These are phyloP conservation scores for Plasmodium knowlesi DNA, from an alignment of 169 alveolate species.

Conservation along the genomic window DNA sequence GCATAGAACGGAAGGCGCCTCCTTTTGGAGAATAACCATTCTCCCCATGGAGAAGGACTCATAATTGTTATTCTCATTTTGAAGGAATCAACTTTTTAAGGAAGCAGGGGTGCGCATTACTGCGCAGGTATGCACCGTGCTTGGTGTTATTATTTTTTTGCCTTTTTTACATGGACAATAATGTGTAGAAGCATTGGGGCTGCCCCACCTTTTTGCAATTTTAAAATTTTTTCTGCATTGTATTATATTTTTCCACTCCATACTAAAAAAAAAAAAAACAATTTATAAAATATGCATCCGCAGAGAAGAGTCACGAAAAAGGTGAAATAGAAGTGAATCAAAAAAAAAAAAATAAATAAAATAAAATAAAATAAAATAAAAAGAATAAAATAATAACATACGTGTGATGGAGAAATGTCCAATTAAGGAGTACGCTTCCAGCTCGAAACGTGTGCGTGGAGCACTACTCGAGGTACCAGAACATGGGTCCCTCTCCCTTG, in stretches of 20 bases:
- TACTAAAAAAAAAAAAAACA: constrained; percentile 1
- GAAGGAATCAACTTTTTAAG: background rate
- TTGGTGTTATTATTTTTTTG: background rate
- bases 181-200: background rate
- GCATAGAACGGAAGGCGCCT: background rate
- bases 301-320: background rate
- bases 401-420: background rate
- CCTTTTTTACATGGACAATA: background rate
- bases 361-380: background rate
- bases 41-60: background rate
- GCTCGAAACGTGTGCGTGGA: background rate
- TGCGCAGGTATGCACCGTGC: background rate
- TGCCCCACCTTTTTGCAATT: background rate
- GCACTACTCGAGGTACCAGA: constrained; percentile 81
- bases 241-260: background rate
- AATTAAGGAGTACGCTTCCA: background rate
- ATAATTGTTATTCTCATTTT: background rate
- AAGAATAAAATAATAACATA: background rate
- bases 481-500: constrained; percentile 85
- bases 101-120: background rate
- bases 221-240: background rate
- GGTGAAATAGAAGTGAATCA: background rate
- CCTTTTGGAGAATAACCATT: background rate
- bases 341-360: background rate
- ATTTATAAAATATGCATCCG: background rate